Evolutionary conservation across 768 basidiomycete species (phyloP), one percentile per base, ranked within the genome.

Genomic region (Ramaria sp.): DNA sequence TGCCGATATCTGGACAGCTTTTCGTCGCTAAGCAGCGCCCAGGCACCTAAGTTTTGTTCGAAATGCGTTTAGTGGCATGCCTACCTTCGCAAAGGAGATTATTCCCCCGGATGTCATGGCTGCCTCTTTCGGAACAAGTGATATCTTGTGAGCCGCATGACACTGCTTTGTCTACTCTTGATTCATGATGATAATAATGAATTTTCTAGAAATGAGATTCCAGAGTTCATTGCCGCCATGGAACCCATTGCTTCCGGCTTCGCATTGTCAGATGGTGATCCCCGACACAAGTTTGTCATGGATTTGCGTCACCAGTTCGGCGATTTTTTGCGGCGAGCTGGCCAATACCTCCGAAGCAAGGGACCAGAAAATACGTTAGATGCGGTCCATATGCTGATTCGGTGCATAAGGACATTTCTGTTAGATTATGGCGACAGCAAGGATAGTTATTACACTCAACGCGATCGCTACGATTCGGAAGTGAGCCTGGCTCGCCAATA

Each of bases 281-380:
- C 78, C 3, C 77, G 82, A 34, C 81, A 85, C 65, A 73, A 78
- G 59, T 85, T 82, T 60, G 77, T 90, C 17, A 67, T 71, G 5
- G 61, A 68, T 1, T 68, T 91, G 58, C 79, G 81, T 51, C 68
- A 71, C 20, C 78, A 84, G 7, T 85, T 88, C 60, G 88, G 87
- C 0, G 69, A 70, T 22, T 80, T 90, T 61, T 70, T 95, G 30
- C 86, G 89, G 62, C 68, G 73, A 24, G 87, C 88, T 0, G 89
- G 90, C 0, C 71, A 74, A 6, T 78, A 80, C 17, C 68, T 91
- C 61, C 78, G 78, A 37, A 76, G 80, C 59, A 87, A 88, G 67
- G 88, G 87, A 5, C 84, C 86, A 64, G 84, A 88, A 68, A 87
- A 85, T 61, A 85, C 83, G 1, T 81, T 93, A 7, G 91, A 93